Conservation (phyloP, 106 monocot genomes). For the Allium sativum region DNA sequence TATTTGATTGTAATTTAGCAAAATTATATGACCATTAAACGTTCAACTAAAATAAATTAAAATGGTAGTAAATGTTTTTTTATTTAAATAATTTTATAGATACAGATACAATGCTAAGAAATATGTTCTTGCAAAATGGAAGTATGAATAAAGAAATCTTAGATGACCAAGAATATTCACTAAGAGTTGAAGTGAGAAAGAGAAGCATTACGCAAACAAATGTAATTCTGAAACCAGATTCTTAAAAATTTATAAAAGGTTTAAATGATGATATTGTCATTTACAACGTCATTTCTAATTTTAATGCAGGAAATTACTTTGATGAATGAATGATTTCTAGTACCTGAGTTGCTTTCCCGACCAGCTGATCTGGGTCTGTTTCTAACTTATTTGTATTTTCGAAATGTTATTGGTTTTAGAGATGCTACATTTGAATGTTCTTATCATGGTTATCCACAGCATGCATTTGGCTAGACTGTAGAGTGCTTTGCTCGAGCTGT, state of each 20-base stretch:
- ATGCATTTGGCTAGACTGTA: constrained; percentile 95
- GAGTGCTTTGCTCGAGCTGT: constrained; percentile 84
- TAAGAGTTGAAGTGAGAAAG: constrained; percentile 31
- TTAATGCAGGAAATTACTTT: constrained; percentile 63
- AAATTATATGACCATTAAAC: too few relatives aligned
- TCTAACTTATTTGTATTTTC: neutral
- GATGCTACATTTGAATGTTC: neutral
- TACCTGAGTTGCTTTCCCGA: constrained; percentile 85
- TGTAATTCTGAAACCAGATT: constrained; percentile 25
- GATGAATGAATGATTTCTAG: constrained; percentile 91
- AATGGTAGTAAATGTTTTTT: too few relatives aligned
- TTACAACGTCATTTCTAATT: neutral
- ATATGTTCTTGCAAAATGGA: constrained; percentile 29
- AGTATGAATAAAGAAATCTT: neutral
- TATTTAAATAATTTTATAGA: constrained; percentile 68
- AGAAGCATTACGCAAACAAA: constrained; percentile 47
- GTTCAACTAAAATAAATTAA: too few relatives aligned
- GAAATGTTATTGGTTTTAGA: neutral
- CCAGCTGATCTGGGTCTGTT: constrained; percentile 75
- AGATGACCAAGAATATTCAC: constrained; percentile 21
- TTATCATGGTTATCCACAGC: constrained; percentile 20
- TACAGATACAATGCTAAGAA: constrained; percentile 53
- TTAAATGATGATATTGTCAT: neutral
- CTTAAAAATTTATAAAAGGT: neutral
- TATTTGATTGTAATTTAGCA: too few relatives aligned